phyloP scores from a whole-genome alignment of 2,329 filamentous ascomycete genomes.

The Penicillium janthinellum region DNA sequence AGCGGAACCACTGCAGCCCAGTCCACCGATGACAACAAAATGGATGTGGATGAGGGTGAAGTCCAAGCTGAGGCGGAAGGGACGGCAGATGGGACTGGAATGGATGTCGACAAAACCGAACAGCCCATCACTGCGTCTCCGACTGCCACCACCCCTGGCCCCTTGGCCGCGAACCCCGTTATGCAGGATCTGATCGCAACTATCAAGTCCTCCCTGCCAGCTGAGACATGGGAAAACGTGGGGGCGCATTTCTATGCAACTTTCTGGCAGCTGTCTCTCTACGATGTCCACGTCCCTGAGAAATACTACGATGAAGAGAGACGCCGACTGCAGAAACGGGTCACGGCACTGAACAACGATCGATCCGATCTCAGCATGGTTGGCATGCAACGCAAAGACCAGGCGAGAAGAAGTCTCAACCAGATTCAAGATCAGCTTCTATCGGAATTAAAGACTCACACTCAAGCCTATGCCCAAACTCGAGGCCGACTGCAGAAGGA shows the following conservation, averaged over 20 bases:
- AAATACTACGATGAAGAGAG: constrained; percentile 78
- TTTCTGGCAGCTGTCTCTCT: constrained; percentile 88
- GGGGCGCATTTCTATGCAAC: constrained; percentile 81
- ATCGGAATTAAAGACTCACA: constrained; percentile 72
- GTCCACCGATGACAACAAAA: constrained; percentile 36
- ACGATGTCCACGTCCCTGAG: constrained; percentile 76
- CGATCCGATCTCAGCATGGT: constrained; percentile 71
- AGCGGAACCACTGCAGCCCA: constrained; percentile 29
- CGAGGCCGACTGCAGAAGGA: constrained; percentile 72
- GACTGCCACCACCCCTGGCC: constrained; percentile 35
- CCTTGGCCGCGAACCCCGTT: constrained; percentile 64
- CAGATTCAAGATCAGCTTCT: constrained; percentile 69
- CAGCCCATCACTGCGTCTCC: constrained; percentile 2
- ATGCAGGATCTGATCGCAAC: constrained; percentile 73
- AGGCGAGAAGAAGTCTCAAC: constrained; percentile 68
- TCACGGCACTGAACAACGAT: constrained; percentile 68
- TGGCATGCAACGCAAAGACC: constrained; percentile 66
- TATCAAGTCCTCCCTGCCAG: constrained; percentile 63
- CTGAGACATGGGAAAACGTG: constrained; percentile 68
- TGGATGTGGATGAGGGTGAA: constrained; percentile 38
- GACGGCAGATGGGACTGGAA: constrained; percentile 26
- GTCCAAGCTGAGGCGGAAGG: constrained; percentile 22
- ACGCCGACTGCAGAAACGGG: constrained; percentile 66
- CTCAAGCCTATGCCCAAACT: constrained; percentile 67
- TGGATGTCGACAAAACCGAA: constrained; percentile 41